Evolutionary conservation across 495 filamentous ascomycete genomes (phyloP).

Genomic region (Xylaria palmicola): DNA sequence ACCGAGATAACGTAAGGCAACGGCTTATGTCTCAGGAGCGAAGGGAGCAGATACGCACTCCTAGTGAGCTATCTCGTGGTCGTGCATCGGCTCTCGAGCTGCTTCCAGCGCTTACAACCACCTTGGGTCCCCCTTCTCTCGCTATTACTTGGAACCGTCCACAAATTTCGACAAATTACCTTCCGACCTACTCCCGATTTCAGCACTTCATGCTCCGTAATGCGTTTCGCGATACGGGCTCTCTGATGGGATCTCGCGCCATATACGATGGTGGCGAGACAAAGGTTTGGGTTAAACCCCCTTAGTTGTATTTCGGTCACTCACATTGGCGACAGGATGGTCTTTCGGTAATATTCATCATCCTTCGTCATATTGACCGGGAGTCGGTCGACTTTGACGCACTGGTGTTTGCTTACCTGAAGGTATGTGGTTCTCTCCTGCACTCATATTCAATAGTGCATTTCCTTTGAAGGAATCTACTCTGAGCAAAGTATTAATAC

Average conservation of each 20-base stretch:
- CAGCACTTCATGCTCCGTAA: slow-evolving; percentile 70
- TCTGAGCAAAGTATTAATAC: background rate
- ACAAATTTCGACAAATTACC: slow-evolving; percentile 55
- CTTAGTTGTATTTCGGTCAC: background rate
- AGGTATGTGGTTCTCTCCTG: slow-evolving; percentile 35
- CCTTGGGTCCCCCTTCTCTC: slow-evolving; percentile 61
- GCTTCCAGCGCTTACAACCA: slow-evolving; percentile 57
- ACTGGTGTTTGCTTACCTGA: slow-evolving; percentile 62
- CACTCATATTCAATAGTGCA: background rate
- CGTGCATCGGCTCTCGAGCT: slow-evolving; percentile 51
- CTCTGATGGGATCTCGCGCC: slow-evolving; percentile 56
- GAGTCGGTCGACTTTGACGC: slow-evolving; percentile 60
- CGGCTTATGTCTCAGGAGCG: slow-evolving; percentile 58
- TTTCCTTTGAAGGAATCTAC: background rate
- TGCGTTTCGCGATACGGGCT: slow-evolving; percentile 60
- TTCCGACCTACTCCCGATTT: slow-evolving; percentile 62
- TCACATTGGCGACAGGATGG: slow-evolving; percentile 46
- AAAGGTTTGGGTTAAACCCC: slow-evolving; percentile 38
- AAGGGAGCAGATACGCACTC: slow-evolving; percentile 51
- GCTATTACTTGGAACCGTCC: slow-evolving; percentile 64
- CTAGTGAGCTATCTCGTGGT: slow-evolving; percentile 44
- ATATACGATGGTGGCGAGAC: slow-evolving; percentile 69
- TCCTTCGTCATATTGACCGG: slow-evolving; percentile 61
- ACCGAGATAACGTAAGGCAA: slow-evolving; percentile 66
- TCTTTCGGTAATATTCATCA: slow-evolving; percentile 63